These are phyloP conservation scores for Colletotrichum falcatum DNA, from an alignment of 2,329 filamentous ascomycete species.

Conservation along the genomic window DNA sequence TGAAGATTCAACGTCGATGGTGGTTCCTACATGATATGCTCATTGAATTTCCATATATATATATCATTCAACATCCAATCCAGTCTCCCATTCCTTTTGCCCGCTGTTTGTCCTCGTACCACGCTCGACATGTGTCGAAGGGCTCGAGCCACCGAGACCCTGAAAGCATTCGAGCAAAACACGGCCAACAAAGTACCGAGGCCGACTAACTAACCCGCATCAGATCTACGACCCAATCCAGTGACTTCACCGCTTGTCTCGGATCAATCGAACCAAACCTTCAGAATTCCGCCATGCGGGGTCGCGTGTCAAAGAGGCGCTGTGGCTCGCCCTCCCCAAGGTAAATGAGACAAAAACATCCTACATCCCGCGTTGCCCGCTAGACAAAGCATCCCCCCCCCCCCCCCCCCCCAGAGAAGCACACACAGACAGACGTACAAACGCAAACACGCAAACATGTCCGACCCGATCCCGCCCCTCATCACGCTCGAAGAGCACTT, in stretches of 20 bases:
- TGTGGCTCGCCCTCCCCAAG: neutral
- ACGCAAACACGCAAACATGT: neutral
- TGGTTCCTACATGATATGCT: no score
- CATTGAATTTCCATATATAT: no score
- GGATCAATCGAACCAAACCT: neutral
- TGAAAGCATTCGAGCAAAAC: neutral
- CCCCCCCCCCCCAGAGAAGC: no score
- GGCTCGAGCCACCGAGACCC: neutral
- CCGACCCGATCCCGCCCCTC: slow-evolving; percentile 44
- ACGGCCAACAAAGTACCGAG: neutral
- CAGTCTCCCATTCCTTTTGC: neutral
- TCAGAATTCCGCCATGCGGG: neutral
- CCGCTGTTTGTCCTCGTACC: neutral
- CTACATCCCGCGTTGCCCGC: neutral
- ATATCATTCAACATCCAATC: no score
- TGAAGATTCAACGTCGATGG: neutral
- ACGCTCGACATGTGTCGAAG: no score
- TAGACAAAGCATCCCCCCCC: no score
- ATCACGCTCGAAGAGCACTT: slow-evolving; percentile 59
- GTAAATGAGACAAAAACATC: neutral
- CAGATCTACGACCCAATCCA: neutral
- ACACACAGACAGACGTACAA: neutral
- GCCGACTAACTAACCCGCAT: neutral
- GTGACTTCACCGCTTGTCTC: neutral
- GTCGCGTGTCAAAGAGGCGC: neutral